Evolutionary conservation across 768 basidiomycete genomes (phyloP).

Genomic region (Gyrodon lividus): DNA sequence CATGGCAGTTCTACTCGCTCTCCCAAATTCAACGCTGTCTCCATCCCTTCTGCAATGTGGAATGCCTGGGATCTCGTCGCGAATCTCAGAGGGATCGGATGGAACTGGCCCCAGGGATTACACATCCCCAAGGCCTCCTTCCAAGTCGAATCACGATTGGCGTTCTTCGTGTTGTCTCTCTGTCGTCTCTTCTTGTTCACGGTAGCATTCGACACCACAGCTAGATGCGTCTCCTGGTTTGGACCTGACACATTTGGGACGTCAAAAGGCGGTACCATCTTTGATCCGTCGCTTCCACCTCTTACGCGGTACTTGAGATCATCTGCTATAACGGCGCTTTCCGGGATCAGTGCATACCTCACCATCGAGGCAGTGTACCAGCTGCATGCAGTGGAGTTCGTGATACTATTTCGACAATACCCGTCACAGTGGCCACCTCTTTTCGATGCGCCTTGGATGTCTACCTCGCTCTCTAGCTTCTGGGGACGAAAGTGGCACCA

Average conservation of each 20-base stretch:
- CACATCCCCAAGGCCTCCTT: slow-evolving; percentile 13
- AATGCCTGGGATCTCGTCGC: slow-evolving; percentile 26
- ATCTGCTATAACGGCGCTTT: slow-evolving; percentile 39
- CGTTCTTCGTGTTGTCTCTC: slow-evolving; percentile 18
- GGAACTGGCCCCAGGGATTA: slow-evolving; percentile 17
- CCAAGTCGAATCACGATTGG: slow-evolving; percentile 17
- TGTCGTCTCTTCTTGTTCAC: slow-evolving; percentile 5
- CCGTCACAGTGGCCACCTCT: slow-evolving; percentile 62
- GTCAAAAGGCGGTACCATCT: slow-evolving; percentile 37
- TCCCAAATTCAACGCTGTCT: background rate
- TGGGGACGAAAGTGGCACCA: slow-evolving; percentile 75
- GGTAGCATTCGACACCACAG: slow-evolving; percentile 5
- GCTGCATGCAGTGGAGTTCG: slow-evolving; percentile 41
- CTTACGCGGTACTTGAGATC: slow-evolving; percentile 43
- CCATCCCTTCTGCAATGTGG: slow-evolving; percentile 20
- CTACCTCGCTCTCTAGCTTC: slow-evolving; percentile 58
- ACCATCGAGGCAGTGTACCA: slow-evolving; percentile 46
- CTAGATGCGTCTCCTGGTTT: slow-evolving; percentile 19
- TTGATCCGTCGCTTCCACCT: slow-evolving; percentile 31
- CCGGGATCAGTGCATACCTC: slow-evolving; percentile 45
- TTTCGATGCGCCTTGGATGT: slow-evolving; percentile 55
- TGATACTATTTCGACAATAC: slow-evolving; percentile 46
- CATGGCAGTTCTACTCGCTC: background rate
- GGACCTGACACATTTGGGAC: slow-evolving; percentile 40
- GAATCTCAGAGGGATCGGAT: slow-evolving; percentile 30